Base-by-base conservation (phyloP, 441 rosid genomes). In the Mallotus repandus region DNA sequence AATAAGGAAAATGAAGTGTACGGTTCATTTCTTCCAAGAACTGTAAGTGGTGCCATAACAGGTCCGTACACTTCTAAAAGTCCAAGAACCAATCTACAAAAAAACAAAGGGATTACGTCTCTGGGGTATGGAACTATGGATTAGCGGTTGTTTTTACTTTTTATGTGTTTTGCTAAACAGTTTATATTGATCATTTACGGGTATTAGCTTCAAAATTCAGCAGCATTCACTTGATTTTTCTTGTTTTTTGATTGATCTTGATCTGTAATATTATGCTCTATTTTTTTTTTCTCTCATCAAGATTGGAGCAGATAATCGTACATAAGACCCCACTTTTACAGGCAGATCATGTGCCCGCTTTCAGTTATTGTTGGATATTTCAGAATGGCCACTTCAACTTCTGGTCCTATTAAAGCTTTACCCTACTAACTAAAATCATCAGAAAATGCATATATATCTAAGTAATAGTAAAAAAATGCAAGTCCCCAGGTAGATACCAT, bases 301-400 rank as follows among this genome's bases (percentile, higher is more conserved):
- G 38, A 19, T 68, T 60, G 64, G 60, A 6, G 48, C 56, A 60
- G 60, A 61, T 60, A 49, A 74, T 16, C 18, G 71, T 72, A 32
- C 38, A 53, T n/a, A 45, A 78, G 81, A 49, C 81, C 83, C 80
- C 64, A 71, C 32, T 45, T 18, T 22, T 55, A 22, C 74, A 68
- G 77, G 75, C 14, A 48, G 38, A 59, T 66, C 85, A 82, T 74
- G 85, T 82, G 87, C 78, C 75, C 22, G 50, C 61, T 68, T 71
- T 62, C 82, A 80, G 81, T 38, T 59, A 43, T 62, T 83, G 81
- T 69, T 74, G 83, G 76, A 70, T 56, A 71, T 66, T 84, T 78
- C 76, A 74, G 75, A 73, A 56, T 68, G 78, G 74, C 77, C 78
- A 72, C 75, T 46, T 1, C 15, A 13, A 43, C 59, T 19, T 43